Conservation (phyloP, 2,329 filamentous ascomycete species). For the Erysiphe pulchra region DNA sequence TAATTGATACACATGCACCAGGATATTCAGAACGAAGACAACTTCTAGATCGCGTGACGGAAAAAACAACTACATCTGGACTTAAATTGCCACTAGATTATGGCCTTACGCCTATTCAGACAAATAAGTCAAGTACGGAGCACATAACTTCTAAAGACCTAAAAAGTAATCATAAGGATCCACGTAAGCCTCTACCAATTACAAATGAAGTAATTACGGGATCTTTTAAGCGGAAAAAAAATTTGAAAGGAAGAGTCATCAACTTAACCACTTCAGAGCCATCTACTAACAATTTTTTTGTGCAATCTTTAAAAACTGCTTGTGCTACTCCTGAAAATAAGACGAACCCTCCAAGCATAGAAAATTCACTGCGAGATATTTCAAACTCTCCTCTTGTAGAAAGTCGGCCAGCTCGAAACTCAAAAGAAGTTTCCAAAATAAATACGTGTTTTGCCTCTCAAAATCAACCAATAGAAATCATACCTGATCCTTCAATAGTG, state of each 20-base stretch:
- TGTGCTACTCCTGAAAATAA: slow-evolving; percentile 2
- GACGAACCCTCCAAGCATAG: slow-evolving; percentile 7
- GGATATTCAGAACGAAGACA: slow-evolving; percentile 68
- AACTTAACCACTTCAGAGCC: slow-evolving; percentile 26
- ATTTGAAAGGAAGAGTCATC: slow-evolving; percentile 36
- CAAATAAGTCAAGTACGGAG: slow-evolving; percentile 39
- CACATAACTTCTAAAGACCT: slow-evolving; percentile 24
- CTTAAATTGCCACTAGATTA: slow-evolving; percentile 43
- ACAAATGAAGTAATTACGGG: slow-evolving; percentile 31
- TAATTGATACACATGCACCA: slow-evolving; percentile 65
- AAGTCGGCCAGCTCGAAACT: slow-evolving; percentile 7
- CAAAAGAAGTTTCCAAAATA: slow-evolving; percentile 9
- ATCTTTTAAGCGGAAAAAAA: slow-evolving; percentile 31
- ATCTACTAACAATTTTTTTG: slow-evolving; percentile 9
- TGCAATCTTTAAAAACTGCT: slow-evolving; percentile 8
- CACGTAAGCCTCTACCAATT: slow-evolving; percentile 22
- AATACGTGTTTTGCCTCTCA: slow-evolving; percentile 10
- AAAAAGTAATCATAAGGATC: slow-evolving; percentile 31
- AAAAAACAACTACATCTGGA: slow-evolving; percentile 52
- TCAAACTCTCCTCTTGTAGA: slow-evolving; percentile 11
- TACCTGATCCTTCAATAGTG: slow-evolving; percentile 6
- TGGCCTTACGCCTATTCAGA: slow-evolving; percentile 29
- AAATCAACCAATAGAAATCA: slow-evolving; percentile 9
- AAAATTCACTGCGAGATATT: slow-evolving; percentile 10
- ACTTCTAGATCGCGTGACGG: slow-evolving; percentile 55